Evolutionary conservation across 306 rosid species (phyloP), one percentile per base, ranked within the genome.

Genomic region (Sechiopsis laciniata): DNA sequence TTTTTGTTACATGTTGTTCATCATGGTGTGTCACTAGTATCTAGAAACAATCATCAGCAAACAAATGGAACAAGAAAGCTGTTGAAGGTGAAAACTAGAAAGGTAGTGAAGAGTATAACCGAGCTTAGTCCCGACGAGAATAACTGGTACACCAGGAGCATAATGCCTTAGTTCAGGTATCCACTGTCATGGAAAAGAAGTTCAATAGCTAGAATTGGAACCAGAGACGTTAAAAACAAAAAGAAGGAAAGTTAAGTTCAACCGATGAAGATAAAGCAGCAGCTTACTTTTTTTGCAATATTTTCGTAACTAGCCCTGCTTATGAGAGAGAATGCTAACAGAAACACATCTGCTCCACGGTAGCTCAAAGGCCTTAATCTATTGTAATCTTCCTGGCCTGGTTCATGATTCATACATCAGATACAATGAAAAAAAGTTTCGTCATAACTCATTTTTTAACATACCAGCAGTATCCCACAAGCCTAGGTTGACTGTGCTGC

Each of bases 221-320:
- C 29, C 11, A 32, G 7, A 55, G 51, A 40, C 12, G 3, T 29
- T 4, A 17, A 78, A 78, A 12, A 72, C 13, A 51, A 13, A 61
- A 1, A 51, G 24, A 45, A 12, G 19, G 62, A 7, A 70, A 50
- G 24, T 6, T 68, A 78, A 26, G 59, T 50, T 51, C 60, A 24
- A 37, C 32, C 2, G 45, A 24, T 4, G 14, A n/a, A 10, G 60
- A 68, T 50, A 71, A 32, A 8, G 42, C 29, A 48, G 6, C 29
- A 58, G 58, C 91, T 82, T 76, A 93, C 98, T 79, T 93, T 93
- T 85, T 93, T 93, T 79, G 98, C 94, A 57, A 93, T 79, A 76
- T 93, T 93, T 84, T 93, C 98, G 79, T 90, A 93, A 86, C 98
- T 93, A 67, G 98, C 98, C 90, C 86, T 87, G 96, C 98, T 93